Conservation (phyloP, 164 flowering plant species). For the Chimonanthus praecox region DNA sequence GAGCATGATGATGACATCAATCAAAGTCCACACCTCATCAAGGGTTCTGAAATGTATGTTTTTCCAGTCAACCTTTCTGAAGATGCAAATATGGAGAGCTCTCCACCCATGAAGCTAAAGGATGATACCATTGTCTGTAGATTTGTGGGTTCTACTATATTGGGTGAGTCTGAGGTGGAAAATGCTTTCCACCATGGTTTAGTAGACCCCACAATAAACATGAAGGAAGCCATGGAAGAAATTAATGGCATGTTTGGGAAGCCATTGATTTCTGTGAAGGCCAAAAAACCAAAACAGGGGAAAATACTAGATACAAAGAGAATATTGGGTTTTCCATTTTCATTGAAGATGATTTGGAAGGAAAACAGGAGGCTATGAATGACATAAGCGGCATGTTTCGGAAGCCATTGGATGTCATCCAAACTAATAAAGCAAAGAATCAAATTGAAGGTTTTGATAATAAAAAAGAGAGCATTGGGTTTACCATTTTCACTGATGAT, state of each 20-base stretch:
- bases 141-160: slow-evolving; percentile 82
- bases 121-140: slow-evolving; percentile 78
- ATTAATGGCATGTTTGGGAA: slow-evolving; percentile 88
- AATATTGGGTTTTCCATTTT: slow-evolving; percentile 56
- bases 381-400: slow-evolving; percentile 89
- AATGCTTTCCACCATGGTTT: slow-evolving; percentile 95
- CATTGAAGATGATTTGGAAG: slow-evolving; percentile 49
- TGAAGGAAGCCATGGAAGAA: slow-evolving; percentile 93
- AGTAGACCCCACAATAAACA: slow-evolving; percentile 87
- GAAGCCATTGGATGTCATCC: slow-evolving; percentile 75
- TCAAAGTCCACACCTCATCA: neutral
- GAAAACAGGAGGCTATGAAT: slow-evolving; percentile 72
- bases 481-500: slow-evolving; percentile 72
- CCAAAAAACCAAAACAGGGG: slow-evolving; percentile 40
- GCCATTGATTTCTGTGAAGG: slow-evolving; percentile 77
- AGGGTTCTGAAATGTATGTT: slow-evolving; percentile 17
- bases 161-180: slow-evolving; percentile 72
- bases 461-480: slow-evolving; percentile 29
- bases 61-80: slow-evolving; percentile 34
- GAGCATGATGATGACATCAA: slow-evolving; percentile 9
- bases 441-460: slow-evolving; percentile 12
- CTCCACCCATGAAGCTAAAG: slow-evolving; percentile 26
- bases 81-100: slow-evolving; percentile 21
- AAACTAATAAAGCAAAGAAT: slow-evolving; percentile 40
- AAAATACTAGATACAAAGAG: slow-evolving; percentile 26